phyloP scores from a whole-genome alignment of 164 flowering plant species.

The Hamamelis virginiana region DNA sequence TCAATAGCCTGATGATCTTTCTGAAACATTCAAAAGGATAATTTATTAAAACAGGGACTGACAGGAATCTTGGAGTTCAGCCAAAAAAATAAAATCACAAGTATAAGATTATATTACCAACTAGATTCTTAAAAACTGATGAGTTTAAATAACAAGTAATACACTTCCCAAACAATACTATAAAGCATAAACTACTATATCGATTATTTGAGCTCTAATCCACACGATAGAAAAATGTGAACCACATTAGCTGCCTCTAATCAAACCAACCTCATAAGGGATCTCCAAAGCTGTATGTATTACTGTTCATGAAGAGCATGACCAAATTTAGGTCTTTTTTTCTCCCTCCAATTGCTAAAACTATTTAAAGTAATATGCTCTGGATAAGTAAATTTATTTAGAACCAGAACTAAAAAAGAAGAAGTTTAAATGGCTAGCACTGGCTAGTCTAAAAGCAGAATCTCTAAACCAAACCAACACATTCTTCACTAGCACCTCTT shows the following conservation, averaged over 20 bases:
- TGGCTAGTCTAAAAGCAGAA: too few species aligned
- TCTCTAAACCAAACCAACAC: too few species aligned
- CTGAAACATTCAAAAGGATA: constrained; percentile 42
- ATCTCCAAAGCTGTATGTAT: background rate
- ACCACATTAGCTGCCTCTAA: background rate
- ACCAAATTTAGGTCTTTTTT: background rate
- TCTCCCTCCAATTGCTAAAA: background rate
- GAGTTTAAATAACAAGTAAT: background rate
- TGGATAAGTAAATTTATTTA: too few species aligned
- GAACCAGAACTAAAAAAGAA: too few species aligned
- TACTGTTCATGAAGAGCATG: background rate
- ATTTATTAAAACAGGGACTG: background rate
- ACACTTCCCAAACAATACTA: background rate
- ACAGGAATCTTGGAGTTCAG: background rate
- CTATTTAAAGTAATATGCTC: too few species aligned
- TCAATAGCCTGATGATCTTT: constrained; percentile 94
- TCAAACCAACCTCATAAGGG: background rate
- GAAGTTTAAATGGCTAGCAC: too few species aligned
- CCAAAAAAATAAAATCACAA: background rate
- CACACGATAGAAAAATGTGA: background rate
- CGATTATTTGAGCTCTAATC: background rate
- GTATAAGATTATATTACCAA: background rate
- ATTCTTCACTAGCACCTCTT: too few species aligned
- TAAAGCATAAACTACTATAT: background rate
- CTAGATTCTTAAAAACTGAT: background rate